Evolutionary conservation across 2,329 filamentous ascomycete genomes (phyloP).

Genomic region (Sphaerulina populicola): DNA sequence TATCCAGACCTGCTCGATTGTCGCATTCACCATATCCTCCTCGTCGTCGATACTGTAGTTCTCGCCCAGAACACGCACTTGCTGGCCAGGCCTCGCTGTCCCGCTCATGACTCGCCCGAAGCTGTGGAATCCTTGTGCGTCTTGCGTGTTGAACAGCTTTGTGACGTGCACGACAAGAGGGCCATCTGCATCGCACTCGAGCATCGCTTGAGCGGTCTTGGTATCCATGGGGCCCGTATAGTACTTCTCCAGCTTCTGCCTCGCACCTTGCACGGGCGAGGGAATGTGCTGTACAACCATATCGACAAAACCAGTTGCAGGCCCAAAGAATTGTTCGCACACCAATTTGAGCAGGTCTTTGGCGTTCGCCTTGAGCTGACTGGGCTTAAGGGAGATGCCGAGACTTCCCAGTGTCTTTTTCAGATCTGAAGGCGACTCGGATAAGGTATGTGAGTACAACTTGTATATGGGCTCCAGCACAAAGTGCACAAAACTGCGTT

Average conservation of each 20-base stretch:
- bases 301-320: slow-evolving; percentile 82
- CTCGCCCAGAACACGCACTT: slow-evolving; percentile 87
- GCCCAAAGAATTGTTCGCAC: slow-evolving; percentile 91
- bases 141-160: slow-evolving; percentile 81
- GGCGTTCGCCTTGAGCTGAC: slow-evolving; percentile 82
- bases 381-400: slow-evolving; percentile 81
- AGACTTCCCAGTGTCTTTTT: slow-evolving; percentile 68
- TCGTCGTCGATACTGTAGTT: slow-evolving; percentile 95
- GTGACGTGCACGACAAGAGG: slow-evolving; percentile 86
- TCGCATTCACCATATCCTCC: slow-evolving; percentile 88
- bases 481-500: slow-evolving; percentile 87
- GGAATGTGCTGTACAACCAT: slow-evolving; percentile 89
- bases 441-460: slow-evolving; percentile 88
- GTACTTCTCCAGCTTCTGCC: slow-evolving; percentile 69
- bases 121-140: slow-evolving; percentile 84
- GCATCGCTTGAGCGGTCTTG: slow-evolving; percentile 71
- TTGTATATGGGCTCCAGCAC: slow-evolving; percentile 97
- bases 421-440: slow-evolving; percentile 76
- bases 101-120: slow-evolving; percentile 91
- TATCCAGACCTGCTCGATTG: slow-evolving; percentile 78
- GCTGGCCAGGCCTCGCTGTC: slow-evolving; percentile 69
- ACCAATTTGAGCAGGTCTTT: slow-evolving; percentile 81
- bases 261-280: slow-evolving; percentile 70
- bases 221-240: slow-evolving; percentile 87
- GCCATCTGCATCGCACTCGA: slow-evolving; percentile 75